A percentile compares a stretch with the other conserved stretches of the same genome.
Evolutionary conservation across 371 early-diverging fungal species (phyloP).

Genomic region (Basidiobolus heterosporus): DNA sequence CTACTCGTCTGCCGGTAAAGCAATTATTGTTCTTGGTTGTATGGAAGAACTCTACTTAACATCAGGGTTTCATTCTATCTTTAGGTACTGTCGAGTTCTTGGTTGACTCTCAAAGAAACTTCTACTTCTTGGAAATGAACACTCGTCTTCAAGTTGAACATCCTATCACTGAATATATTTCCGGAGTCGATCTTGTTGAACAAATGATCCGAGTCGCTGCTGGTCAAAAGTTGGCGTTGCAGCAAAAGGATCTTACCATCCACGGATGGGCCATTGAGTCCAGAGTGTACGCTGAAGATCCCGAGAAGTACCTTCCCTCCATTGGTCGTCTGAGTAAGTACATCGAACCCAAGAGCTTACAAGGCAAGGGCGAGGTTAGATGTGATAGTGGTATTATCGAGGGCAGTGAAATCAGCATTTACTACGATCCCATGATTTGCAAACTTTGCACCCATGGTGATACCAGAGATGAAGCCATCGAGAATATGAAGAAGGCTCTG

Average conservation of each 20-base stretch:
- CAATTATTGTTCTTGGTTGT: too few species aligned
- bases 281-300: slow-evolving; percentile 82
- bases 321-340: slow-evolving; percentile 74
- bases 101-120: slow-evolving; percentile 47
- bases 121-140: slow-evolving; percentile 82
- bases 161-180: slow-evolving; percentile 90
- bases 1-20: slow-evolving; percentile 57
- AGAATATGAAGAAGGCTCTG: slow-evolving; percentile 63
- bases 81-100: slow-evolving; percentile 73
- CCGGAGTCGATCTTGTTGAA: slow-evolving; percentile 84
- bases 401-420: slow-evolving; percentile 67
- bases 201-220: slow-evolving; percentile 72
- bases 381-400: slow-evolving; percentile 68
- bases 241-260: slow-evolving; percentile 37
- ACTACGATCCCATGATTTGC: slow-evolving; percentile 73
- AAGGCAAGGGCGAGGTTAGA: slow-evolving; percentile 39
- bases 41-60: not conserved
- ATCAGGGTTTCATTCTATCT: not conserved
- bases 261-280: slow-evolving; percentile 75
- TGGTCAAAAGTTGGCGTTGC: slow-evolving; percentile 31
- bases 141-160: slow-evolving; percentile 90
- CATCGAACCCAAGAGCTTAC: slow-evolving; percentile 34
- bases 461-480: slow-evolving; percentile 58
- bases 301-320: slow-evolving; percentile 72
- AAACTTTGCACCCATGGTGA: slow-evolving; percentile 77